Conservation (phyloP, 495 filamentous ascomycete species). For the Penicillium verhagenii region DNA sequence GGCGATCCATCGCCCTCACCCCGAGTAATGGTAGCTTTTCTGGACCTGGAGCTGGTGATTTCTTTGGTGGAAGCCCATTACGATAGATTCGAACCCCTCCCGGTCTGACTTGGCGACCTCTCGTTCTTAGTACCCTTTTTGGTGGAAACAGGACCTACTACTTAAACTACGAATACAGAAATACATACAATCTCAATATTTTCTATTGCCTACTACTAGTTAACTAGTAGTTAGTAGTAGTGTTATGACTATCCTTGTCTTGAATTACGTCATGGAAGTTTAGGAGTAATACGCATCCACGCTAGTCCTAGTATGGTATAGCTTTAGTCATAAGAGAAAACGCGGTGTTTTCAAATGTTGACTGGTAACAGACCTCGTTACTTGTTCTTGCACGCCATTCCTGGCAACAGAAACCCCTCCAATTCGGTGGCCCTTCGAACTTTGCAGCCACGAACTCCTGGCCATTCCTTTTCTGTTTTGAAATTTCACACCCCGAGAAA, state of each 20-base stretch:
- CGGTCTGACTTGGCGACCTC: neutral
- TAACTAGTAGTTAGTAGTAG: neutral
- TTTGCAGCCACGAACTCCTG: neutral
- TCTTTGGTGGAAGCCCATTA: slow-evolving; percentile 45
- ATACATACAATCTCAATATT: slow-evolving; percentile 2
- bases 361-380: too few species aligned
- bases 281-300: too few species aligned
- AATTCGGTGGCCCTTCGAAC: too few species aligned
- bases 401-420: too few species aligned
- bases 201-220: neutral
- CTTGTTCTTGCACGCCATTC: too few species aligned
- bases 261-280: too few species aligned
- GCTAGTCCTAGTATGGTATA: too few species aligned
- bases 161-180: slow-evolving; percentile 4
- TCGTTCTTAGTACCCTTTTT: neutral
- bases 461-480: neutral
- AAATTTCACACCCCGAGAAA: neutral
- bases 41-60: slow-evolving; percentile 40
- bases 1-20: slow-evolving; percentile 46
- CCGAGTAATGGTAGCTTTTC: slow-evolving; percentile 48
- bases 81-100: slow-evolving; percentile 26
- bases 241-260: too few species aligned
- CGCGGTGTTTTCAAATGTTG: too few species aligned
- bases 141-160: slow-evolving; percentile 5
- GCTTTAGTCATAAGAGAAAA: too few species aligned